Percentiles rank a stretch among this genome's conserved stretches.
phyloP scores from a whole-genome alignment of 768 basidiomycete species.

The Hypholoma sublateritium region DNA sequence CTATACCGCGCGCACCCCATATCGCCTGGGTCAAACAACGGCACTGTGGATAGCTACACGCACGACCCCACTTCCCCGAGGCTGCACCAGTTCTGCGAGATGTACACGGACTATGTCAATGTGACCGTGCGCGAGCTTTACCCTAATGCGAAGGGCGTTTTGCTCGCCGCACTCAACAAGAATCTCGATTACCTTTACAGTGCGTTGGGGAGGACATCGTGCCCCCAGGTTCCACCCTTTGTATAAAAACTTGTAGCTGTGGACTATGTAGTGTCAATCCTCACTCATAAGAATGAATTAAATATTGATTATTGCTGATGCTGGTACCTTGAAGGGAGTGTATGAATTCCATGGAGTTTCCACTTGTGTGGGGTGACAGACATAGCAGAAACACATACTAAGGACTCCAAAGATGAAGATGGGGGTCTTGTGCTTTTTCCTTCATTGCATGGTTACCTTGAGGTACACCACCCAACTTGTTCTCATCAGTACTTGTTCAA shows the following conservation, averaged over 20 bases:
- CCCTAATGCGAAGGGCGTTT: conserved; percentile 16
- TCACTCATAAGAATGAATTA: too few species aligned
- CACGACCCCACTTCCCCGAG: conserved; percentile 16
- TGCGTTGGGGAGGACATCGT: conserved; percentile 3
- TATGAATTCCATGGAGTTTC: too few species aligned
- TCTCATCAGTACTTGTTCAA: too few species aligned
- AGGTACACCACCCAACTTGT: too few species aligned
- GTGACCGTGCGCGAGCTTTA: conserved; percentile 17
- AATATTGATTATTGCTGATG: too few species aligned
- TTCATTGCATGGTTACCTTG: too few species aligned
- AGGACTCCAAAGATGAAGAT: too few species aligned
- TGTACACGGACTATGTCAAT: conserved; percentile 22
- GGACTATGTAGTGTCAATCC: too few species aligned
- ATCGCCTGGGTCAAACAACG: conserved; percentile 16
- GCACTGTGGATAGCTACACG: conserved; percentile 18
- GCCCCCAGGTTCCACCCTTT: conserved; percentile 15
- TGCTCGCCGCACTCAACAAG: conserved; percentile 14
- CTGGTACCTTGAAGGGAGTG: too few species aligned
- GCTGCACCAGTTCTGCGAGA: conserved; percentile 14
- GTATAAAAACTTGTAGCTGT: background rate
- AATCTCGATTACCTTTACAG: conserved; percentile 15
- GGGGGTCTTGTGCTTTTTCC: too few species aligned
- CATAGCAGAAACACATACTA: too few species aligned
- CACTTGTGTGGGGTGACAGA: too few species aligned
- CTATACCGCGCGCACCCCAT: conserved; percentile 13